A percentile compares a stretch with the other conserved stretches of the same genome.
Evolutionary conservation across 2,329 filamentous ascomycete genomes (phyloP).

Genomic region (Ceratocystis papillata): DNA sequence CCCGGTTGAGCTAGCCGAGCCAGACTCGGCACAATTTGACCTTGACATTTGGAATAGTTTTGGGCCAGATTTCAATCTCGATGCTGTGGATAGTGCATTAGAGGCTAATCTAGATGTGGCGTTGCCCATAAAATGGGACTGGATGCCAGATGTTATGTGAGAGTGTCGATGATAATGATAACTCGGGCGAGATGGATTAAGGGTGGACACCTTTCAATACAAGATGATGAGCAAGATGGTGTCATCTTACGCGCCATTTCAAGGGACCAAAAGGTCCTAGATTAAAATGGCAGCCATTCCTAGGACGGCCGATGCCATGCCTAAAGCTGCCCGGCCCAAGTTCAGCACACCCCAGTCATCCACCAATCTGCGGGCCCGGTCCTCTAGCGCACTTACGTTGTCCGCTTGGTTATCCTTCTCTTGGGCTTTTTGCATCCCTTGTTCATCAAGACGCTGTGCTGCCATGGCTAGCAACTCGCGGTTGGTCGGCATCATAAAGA

Average conservation of each 20-base stretch:
- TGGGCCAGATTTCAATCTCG: conserved; percentile 44
- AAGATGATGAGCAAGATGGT: no score
- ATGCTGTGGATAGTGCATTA: conserved; percentile 44
- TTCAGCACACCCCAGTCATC: conserved; percentile 22
- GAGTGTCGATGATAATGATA: conserved; percentile 1
- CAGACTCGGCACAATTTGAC: conserved; percentile 18
- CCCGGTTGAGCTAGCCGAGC: not conserved
- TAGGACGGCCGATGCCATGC: conserved; percentile 1
- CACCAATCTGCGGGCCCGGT: conserved; percentile 15
- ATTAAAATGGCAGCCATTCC: conserved; percentile 17
- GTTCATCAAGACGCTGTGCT: conserved; percentile 10
- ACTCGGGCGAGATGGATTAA: not conserved
- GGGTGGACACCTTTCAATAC: not conserved
- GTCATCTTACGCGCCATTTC: not conserved
- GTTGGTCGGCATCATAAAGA: conserved; percentile 19
- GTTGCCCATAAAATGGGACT: conserved; percentile 43
- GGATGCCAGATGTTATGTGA: conserved; percentile 33
- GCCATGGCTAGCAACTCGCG: conserved; percentile 16
- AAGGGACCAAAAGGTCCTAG: not conserved
- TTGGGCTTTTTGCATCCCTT: not conserved
- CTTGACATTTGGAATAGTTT: conserved; percentile 30
- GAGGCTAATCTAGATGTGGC: conserved; percentile 47
- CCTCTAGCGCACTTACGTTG: conserved; percentile 7
- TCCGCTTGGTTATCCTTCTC: not conserved
- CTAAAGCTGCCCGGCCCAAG: conserved; percentile 19